Evolutionary conservation across 106 monocot species (phyloP).

Genomic region (Apostasia shenzhenica): DNA sequence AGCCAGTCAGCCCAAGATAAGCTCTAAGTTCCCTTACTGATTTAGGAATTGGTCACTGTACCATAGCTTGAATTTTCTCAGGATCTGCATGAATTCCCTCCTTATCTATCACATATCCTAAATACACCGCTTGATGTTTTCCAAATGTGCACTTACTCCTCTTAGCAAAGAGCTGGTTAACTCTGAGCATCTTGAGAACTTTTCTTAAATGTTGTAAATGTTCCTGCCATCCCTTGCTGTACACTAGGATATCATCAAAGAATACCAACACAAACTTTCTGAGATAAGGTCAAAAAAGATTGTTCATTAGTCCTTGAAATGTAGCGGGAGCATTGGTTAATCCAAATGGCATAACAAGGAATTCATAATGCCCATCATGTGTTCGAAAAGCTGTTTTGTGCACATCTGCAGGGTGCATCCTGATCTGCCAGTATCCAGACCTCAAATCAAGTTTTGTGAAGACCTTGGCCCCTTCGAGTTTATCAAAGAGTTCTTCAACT

Average conservation of each 20-base stretch:
- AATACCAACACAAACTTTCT: constrained; percentile 1
- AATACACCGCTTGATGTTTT: neutral
- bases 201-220: neutral
- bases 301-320: constrained; percentile 4
- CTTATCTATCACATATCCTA: neutral
- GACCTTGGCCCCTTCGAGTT: neutral
- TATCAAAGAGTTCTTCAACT: no score
- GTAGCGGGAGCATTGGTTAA: constrained; percentile 2
- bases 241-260: constrained; percentile 21
- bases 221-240: neutral
- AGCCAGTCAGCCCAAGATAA: constrained; percentile 9
- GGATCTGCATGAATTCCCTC: neutral
- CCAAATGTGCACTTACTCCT: neutral
- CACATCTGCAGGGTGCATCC: neutral
- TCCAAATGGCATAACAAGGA: constrained; percentile 1
- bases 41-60: constrained; percentile 1
- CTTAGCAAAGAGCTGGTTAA: neutral
- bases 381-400: neutral
- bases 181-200: neutral
- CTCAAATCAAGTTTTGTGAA: constrained; percentile 5
- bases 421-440: constrained; percentile 6
- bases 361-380: neutral
- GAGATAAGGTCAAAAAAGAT: neutral
- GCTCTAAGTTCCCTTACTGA: neutral
- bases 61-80: neutral